Conservation (phyloP, 2,329 filamentous ascomycete genomes). For the Coleophoma crateriformis region DNA sequence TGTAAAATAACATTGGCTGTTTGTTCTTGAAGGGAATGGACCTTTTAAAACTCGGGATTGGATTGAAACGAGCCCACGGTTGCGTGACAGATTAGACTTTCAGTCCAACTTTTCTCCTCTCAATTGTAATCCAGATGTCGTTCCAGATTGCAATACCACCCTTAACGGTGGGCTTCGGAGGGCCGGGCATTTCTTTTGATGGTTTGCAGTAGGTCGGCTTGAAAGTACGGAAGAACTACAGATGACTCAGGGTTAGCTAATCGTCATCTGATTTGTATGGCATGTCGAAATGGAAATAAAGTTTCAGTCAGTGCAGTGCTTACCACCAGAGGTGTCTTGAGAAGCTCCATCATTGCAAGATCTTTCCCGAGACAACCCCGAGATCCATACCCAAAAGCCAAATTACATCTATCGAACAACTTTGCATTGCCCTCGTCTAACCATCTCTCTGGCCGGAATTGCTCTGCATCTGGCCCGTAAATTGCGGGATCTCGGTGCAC, state of each 20-base stretch:
- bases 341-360: constrained; percentile 53
- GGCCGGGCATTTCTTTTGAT: neutral
- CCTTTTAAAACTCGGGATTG: too few species aligned
- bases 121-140: neutral
- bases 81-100: too few species aligned
- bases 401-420: constrained; percentile 58
- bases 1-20: too few species aligned
- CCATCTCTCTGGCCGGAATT: constrained; percentile 63
- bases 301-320: neutral
- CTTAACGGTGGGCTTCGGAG: neutral
- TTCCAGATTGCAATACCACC: neutral
- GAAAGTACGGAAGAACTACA: neutral
- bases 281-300: neutral
- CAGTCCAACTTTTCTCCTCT: neutral
- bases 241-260: too few species aligned
- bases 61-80: too few species aligned
- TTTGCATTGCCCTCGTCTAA: constrained; percentile 44
- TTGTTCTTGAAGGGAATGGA: too few species aligned
- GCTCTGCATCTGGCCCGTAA: constrained; percentile 60
- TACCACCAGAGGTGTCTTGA: constrained; percentile 33
- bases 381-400: constrained; percentile 65
- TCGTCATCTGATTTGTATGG: too few species aligned
- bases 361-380: constrained; percentile 64
- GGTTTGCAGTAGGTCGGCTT: neutral
- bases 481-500: constrained; percentile 60